Evolutionary conservation across 495 filamentous ascomycete species (phyloP).

Genomic region (Melanomma pulvis-pyrius): DNA sequence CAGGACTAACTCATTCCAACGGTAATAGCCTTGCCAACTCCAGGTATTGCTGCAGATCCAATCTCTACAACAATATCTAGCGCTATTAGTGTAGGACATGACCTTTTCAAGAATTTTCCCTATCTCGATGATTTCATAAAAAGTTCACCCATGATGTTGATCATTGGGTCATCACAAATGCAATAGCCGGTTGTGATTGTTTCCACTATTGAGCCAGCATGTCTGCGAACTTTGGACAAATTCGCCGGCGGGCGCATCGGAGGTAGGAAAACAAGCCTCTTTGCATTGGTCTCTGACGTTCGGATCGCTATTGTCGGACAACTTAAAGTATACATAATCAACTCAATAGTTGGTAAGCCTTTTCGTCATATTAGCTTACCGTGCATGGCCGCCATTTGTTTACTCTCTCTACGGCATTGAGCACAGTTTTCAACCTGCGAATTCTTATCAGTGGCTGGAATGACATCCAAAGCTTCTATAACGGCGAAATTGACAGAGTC

Average conservation of each 20-base stretch:
- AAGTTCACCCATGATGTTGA: conserved; percentile 14
- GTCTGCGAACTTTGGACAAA: conserved; percentile 13
- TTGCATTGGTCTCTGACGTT: conserved; percentile 17
- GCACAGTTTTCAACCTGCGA: too few relatives aligned
- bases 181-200: conserved; percentile 17
- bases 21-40: conserved; percentile 19
- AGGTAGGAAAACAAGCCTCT: conserved; percentile 17
- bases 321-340: background rate
- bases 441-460: too few relatives aligned
- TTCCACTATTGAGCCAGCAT: conserved; percentile 20
- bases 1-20: conserved; percentile 18
- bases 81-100: conserved; percentile 16
- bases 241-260: conserved; percentile 1
- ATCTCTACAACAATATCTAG: conserved; percentile 22
- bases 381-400: too few relatives aligned
- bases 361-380: conserved; percentile 10
- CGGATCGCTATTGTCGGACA: conserved; percentile 5
- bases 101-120: conserved; percentile 8
- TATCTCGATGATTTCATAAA: conserved; percentile 9
- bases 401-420: too few relatives aligned
- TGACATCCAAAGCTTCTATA: too few relatives aligned
- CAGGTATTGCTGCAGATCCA: conserved; percentile 19
- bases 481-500: too few relatives aligned
- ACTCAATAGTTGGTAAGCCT: conserved; percentile 8
- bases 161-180: conserved; percentile 20